Evolutionary conservation across 2,329 filamentous ascomycete genomes (phyloP).

Genomic region (Magnaporthiopsis poae): DNA sequence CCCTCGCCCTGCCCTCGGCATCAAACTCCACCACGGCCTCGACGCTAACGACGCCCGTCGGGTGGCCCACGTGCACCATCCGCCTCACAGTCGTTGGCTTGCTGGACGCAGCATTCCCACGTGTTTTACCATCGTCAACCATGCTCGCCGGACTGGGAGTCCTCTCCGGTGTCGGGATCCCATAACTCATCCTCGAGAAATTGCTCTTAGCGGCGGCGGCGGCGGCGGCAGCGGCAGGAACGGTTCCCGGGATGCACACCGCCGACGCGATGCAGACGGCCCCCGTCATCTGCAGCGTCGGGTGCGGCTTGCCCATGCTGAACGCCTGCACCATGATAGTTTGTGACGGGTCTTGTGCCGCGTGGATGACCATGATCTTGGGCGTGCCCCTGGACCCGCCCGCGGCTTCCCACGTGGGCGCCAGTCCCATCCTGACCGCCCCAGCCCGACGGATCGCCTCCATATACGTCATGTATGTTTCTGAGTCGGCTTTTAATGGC

Average conservation of each 20-base stretch:
- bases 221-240: slow-evolving; percentile 14
- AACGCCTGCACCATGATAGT: slow-evolving; percentile 34
- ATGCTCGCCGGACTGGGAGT: not conserved
- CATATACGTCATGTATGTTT: slow-evolving; percentile 24
- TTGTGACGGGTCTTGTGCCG: not conserved
- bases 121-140: not conserved
- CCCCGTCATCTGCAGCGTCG: slow-evolving; percentile 42
- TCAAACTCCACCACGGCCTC: slow-evolving; percentile 15
- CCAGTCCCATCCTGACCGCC: slow-evolving; percentile 49
- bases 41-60: slow-evolving; percentile 13
- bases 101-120: not conserved
- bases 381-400: slow-evolving; percentile 29
- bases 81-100: not conserved
- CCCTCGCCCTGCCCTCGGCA: slow-evolving; percentile 10
- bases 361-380: slow-evolving; percentile 47
- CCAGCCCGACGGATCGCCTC: slow-evolving; percentile 44
- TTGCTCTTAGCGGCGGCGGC: not conserved
- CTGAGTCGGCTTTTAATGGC: slow-evolving; percentile 25
- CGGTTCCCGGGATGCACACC: slow-evolving; percentile 30
- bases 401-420: slow-evolving; percentile 25
- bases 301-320: slow-evolving; percentile 41
- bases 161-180: not conserved
- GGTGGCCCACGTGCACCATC: slow-evolving; percentile 1
- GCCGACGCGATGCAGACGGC: slow-evolving; percentile 38
- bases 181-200: not conserved